Evolutionary conservation across 148 eudicot species (phyloP).

Genomic region (Dianthus caryophyllus): DNA sequence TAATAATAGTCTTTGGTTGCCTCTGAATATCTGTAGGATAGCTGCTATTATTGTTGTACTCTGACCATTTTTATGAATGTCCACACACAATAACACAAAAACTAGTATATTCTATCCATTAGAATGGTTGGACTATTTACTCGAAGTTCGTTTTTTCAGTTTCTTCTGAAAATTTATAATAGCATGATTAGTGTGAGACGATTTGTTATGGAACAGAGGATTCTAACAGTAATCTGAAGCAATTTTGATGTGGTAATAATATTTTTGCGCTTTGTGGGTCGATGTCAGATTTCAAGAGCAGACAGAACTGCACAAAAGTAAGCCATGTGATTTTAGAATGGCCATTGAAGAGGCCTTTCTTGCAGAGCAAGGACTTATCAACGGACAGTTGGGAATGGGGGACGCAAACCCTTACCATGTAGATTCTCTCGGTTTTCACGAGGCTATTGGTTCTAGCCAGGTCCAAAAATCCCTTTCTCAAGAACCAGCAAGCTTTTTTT

Average conservation of each 20-base stretch:
- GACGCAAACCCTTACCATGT: slow-evolving; percentile 30
- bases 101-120: not conserved
- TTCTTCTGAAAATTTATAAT: not conserved
- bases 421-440: slow-evolving; percentile 34
- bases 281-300: slow-evolving; percentile 77
- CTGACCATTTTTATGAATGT: not conserved
- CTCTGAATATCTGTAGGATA: not conserved
- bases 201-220: not conserved
- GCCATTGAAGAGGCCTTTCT: slow-evolving; percentile 91
- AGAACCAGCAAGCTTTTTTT: slow-evolving; percentile 47
- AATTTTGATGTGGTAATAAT: not conserved
- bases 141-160: not conserved
- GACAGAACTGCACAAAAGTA: slow-evolving; percentile 87
- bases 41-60: not conserved
- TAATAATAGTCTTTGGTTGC: not conserved
- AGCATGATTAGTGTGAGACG: not conserved
- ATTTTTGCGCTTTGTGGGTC: not conserved
- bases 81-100: not conserved
- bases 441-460: slow-evolving; percentile 50
- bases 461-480: slow-evolving; percentile 34
- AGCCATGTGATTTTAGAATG: slow-evolving; percentile 67
- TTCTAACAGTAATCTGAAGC: not conserved
- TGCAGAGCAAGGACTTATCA: slow-evolving; percentile 61
- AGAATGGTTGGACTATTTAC: not conserved
- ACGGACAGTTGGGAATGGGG: slow-evolving; percentile 30